These are phyloP conservation scores for Linnemannia elongata DNA, from an alignment of 192 early-diverging fungal species.

Conservation along the genomic window DNA sequence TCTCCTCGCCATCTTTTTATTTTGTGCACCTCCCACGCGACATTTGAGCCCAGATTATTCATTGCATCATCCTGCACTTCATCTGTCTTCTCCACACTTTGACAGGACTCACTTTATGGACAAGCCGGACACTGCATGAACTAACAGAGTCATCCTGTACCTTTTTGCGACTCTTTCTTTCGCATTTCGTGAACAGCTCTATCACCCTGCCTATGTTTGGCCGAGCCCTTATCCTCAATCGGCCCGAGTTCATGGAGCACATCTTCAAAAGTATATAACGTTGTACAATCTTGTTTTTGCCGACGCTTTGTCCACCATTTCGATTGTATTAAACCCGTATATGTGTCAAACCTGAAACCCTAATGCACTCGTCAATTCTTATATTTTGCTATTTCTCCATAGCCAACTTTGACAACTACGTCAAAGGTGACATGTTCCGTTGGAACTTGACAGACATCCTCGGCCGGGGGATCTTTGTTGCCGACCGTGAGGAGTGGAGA, in stretches of 20 bases:
- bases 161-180: background rate
- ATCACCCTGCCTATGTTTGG: conserved; percentile 42
- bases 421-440: conserved; percentile 33
- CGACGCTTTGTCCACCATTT: background rate
- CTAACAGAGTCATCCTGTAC: background rate
- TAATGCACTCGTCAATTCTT: background rate
- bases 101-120: background rate
- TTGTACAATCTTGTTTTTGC: background rate
- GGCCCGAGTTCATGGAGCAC: conserved; percentile 43
- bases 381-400: too few relatives aligned
- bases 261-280: conserved; percentile 38
- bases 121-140: background rate
- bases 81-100: background rate
- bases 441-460: conserved; percentile 48
- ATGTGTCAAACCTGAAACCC: too few relatives aligned
- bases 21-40: background rate
- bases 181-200: background rate
- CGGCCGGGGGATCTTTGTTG: conserved; percentile 67
- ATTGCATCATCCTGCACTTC: too few relatives aligned
- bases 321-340: too few relatives aligned
- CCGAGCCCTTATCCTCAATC: conserved; percentile 33
- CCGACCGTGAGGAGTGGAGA: conserved; percentile 64
- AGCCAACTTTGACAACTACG: conserved; percentile 40
- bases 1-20: background rate
- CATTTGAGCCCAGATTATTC: background rate